Evolutionary conservation across 2,329 filamentous ascomycete genomes (phyloP).

Genomic region (Botryosphaeria agaves): DNA sequence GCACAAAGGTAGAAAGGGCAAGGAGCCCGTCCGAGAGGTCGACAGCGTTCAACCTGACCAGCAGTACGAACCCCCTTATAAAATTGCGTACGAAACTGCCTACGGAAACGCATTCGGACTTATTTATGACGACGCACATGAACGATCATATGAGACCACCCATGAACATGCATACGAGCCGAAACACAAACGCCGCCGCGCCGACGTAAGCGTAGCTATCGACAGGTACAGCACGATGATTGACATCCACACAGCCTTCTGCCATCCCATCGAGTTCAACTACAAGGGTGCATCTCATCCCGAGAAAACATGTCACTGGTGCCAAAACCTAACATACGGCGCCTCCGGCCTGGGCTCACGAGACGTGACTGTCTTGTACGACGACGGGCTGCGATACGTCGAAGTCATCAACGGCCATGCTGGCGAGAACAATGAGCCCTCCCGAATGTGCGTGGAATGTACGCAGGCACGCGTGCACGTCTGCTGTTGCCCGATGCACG

Average conservation of each 20-base stretch:
- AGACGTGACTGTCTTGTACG: constrained; percentile 13
- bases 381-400: constrained; percentile 11
- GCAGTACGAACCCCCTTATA: background rate
- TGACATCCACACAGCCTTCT: constrained; percentile 17
- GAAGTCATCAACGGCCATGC: constrained; percentile 18
- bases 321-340: constrained; percentile 16
- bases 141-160: background rate
- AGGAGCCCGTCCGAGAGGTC: background rate
- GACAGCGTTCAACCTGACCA: background rate
- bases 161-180: background rate
- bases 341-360: constrained; percentile 17
- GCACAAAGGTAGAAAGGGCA: background rate
- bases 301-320: constrained; percentile 21
- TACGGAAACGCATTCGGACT: background rate
- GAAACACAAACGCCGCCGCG: background rate
- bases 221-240: background rate
- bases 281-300: constrained; percentile 8
- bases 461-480: constrained; percentile 16
- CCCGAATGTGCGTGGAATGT: constrained; percentile 21
- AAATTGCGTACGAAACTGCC: background rate
- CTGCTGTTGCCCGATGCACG: constrained; percentile 17
- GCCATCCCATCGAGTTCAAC: constrained; percentile 23
- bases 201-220: too few relatives aligned
- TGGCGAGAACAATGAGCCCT: constrained; percentile 11
- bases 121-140: background rate